Conservation (phyloP, 768 basidiomycete species). For the Gloeopeniophorella convolvens region DNA sequence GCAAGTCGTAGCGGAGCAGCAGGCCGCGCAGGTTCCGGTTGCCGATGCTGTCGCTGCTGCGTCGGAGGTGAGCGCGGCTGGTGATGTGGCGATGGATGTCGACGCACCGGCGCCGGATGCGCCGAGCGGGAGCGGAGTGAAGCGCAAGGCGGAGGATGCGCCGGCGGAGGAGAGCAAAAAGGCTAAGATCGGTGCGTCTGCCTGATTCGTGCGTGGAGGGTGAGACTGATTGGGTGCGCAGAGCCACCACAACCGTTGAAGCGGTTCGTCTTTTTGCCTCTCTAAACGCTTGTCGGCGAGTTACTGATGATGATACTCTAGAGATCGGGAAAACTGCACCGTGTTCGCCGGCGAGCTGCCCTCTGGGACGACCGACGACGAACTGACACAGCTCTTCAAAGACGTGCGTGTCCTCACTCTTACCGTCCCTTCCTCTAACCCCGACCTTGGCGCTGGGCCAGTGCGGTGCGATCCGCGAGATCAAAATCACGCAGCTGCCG, state of each 20-base stretch:
- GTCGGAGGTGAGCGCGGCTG: conserved; percentile 11
- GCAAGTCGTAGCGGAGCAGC: conserved; percentile 39
- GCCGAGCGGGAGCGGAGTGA: conserved; percentile 41
- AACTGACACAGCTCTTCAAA: conserved; percentile 70
- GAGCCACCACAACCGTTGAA: conserved; percentile 45
- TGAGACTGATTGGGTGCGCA: conserved; percentile 26
- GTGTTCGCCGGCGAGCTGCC: conserved; percentile 80
- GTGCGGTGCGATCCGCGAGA: conserved; percentile 86
- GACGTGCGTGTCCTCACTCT: conserved; percentile 46
- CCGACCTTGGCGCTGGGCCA: conserved; percentile 35
- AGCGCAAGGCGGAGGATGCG: conserved; percentile 59
- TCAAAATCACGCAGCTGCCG: conserved; percentile 63
- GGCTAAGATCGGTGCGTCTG: conserved; percentile 48
- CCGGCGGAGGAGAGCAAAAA: conserved; percentile 48
- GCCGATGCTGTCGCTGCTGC: conserved; percentile 23
- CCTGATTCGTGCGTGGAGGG: not conserved
- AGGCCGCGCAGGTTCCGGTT: conserved; percentile 32
- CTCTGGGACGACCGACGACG: conserved; percentile 48
- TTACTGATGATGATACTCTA: conserved; percentile 26
- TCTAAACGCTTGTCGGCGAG: conserved; percentile 3
- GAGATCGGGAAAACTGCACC: conserved; percentile 93
- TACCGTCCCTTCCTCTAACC: conserved; percentile 17
- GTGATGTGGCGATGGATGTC: conserved; percentile 36
- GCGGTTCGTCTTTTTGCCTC: conserved; percentile 37
- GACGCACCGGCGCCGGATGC: conserved; percentile 32